Evolutionary conservation across 768 basidiomycete genomes (phyloP).

Genomic region (Pleurotus sapidus): DNA sequence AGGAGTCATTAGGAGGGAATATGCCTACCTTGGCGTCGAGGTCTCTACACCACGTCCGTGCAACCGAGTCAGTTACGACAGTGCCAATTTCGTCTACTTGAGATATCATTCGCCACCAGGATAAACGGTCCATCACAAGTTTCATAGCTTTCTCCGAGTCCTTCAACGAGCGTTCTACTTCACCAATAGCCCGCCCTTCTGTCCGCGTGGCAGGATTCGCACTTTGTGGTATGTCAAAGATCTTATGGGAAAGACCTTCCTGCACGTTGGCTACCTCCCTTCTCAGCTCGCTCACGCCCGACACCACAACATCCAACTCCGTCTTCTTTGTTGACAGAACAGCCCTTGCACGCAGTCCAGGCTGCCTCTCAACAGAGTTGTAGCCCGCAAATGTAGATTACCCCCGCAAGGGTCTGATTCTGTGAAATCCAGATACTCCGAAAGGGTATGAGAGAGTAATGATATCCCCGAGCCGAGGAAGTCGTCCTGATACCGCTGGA

Average conservation of each 20-base stretch:
- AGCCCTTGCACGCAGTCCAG: constrained; percentile 31
- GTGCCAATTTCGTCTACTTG: constrained; percentile 43
- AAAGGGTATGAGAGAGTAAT: constrained; percentile 38
- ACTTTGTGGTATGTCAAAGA: constrained; percentile 28
- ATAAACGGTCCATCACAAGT: constrained; percentile 36
- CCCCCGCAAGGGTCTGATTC: constrained; percentile 20
- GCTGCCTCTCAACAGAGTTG: constrained; percentile 36
- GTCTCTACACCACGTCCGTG: constrained; percentile 39
- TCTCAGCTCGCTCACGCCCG: constrained; percentile 33
- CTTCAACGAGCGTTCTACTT: constrained; percentile 33
- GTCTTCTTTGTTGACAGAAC: constrained; percentile 26
- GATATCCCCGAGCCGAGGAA: constrained; percentile 60
- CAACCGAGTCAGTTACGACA: constrained; percentile 33
- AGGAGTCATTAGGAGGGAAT: neutral
- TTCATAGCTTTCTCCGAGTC: constrained; percentile 35
- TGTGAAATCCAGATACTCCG: constrained; percentile 10
- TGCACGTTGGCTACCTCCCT: constrained; percentile 36
- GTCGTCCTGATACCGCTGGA: constrained; percentile 66
- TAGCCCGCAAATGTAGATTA: constrained; percentile 29
- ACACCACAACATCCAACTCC: constrained; percentile 32
- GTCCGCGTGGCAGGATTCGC: constrained; percentile 6
- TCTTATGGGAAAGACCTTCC: constrained; percentile 29
- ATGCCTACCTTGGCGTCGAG: constrained; percentile 48
- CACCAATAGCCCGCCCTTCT: constrained; percentile 16
- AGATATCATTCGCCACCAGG: constrained; percentile 45